Evolutionary conservation across 2,329 filamentous ascomycete species (phyloP).

Genomic region (Nemania diffusa): DNA sequence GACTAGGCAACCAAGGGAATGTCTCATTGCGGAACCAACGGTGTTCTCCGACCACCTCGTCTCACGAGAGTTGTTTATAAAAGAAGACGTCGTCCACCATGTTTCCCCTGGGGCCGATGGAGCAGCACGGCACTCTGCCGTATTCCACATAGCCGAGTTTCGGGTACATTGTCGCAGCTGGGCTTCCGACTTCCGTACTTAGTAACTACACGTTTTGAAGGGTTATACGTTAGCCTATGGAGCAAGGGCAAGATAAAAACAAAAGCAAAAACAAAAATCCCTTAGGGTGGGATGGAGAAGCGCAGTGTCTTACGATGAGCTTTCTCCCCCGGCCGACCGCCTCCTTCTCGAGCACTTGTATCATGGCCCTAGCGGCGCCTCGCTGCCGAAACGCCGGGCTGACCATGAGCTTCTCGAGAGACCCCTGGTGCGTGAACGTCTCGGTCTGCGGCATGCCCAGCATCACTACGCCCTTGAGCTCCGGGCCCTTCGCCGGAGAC

Average conservation of each 20-base stretch:
- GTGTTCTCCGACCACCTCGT: background rate
- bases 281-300: too few species aligned
- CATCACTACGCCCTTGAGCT: conserved; percentile 63
- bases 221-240: background rate
- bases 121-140: conserved; percentile 66
- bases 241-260: too few species aligned
- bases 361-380: conserved; percentile 63
- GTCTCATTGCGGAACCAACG: background rate
- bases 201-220: conserved; percentile 54
- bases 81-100: conserved; percentile 65
- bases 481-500: conserved; percentile 52
- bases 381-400: conserved; percentile 60
- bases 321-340: conserved; percentile 60
- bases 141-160: conserved; percentile 66
- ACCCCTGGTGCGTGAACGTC: conserved; percentile 65
- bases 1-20: background rate
- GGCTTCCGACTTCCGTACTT: conserved; percentile 62
- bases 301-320: conserved; percentile 57
- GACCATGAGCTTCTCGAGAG: conserved; percentile 69
- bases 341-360: conserved; percentile 65
- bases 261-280: background rate
- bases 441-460: conserved; percentile 62
- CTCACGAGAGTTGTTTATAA: conserved; percentile 63
- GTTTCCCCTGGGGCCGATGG: conserved; percentile 59
- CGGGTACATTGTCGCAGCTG: conserved; percentile 64